Evolutionary conservation across 148 eudicot species (phyloP).

Genomic region (Rhododendron griersonianum): DNA sequence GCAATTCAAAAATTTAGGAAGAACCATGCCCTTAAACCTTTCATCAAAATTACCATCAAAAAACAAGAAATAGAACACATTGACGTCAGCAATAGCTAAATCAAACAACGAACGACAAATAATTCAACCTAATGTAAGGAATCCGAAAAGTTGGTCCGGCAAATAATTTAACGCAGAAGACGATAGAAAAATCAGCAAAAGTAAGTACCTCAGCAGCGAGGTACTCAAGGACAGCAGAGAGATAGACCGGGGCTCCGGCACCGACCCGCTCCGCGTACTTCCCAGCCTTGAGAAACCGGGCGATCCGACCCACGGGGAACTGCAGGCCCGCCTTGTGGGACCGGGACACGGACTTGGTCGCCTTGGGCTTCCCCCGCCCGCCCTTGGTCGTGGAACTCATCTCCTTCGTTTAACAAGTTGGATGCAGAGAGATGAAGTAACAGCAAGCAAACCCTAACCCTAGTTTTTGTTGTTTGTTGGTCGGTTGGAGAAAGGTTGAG

Average conservation of each 20-base stretch:
- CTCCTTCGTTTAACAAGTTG: background rate
- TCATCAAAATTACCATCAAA: background rate
- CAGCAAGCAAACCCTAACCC: conserved; percentile 8
- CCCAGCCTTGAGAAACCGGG: conserved; percentile 27
- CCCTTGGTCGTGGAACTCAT: conserved; percentile 16
- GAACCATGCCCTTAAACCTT: background rate
- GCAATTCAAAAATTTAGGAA: background rate
- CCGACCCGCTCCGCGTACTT: conserved; percentile 30
- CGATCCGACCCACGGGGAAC: conserved; percentile 34
- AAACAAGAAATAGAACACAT: background rate
- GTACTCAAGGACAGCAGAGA: conserved; percentile 30
- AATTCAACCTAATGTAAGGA: background rate
- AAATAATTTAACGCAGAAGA: no score
- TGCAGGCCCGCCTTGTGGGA: conserved; percentile 32
- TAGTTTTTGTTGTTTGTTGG: background rate
- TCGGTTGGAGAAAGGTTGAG: background rate
- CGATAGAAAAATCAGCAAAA: background rate
- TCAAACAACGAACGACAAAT: background rate
- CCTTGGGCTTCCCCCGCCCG: conserved; percentile 25
- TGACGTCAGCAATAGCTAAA: background rate
- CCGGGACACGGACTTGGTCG: conserved; percentile 28
- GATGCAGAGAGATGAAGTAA: no score
- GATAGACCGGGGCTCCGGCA: conserved; percentile 30
- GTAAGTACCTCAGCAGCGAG: conserved; percentile 14
- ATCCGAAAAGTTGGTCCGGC: background rate